A percentile compares a stretch with the other conserved stretches of the same genome.
Evolutionary conservation across 2,329 filamentous ascomycete species (phyloP).

Genomic region (Zopfia rhizophila): DNA sequence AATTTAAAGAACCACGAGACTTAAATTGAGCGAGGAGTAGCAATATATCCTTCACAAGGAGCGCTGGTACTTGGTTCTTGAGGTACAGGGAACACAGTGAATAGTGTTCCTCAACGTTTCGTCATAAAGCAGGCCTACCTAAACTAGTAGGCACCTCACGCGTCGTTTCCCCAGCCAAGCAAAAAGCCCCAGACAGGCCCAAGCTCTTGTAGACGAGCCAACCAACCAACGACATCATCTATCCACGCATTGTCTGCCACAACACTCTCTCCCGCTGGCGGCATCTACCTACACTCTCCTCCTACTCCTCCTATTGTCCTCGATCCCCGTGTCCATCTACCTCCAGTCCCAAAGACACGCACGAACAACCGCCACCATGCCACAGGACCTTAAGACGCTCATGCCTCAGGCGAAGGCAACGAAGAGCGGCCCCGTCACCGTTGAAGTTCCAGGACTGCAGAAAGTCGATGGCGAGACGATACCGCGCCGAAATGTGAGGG

Average conservation of each 20-base stretch:
- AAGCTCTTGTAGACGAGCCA: slow-evolving; percentile 10
- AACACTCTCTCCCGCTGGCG: slow-evolving; percentile 33
- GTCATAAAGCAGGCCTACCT: no score
- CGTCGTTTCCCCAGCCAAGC: slow-evolving; percentile 7
- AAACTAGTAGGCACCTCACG: no score
- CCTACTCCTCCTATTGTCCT: slow-evolving; percentile 27
- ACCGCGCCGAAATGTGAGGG: slow-evolving; percentile 77
- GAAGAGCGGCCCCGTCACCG: slow-evolving; percentile 77
- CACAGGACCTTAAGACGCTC: slow-evolving; percentile 59
- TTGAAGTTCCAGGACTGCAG: slow-evolving; percentile 75
- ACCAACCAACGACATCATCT: background rate
- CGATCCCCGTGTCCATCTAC: slow-evolving; percentile 30
- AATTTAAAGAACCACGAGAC: no score
- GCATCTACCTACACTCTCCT: slow-evolving; percentile 20
- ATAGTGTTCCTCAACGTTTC: no score
- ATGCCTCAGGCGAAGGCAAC: slow-evolving; percentile 58
- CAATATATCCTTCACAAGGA: no score
- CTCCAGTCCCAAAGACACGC: slow-evolving; percentile 19
- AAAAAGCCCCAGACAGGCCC: slow-evolving; percentile 9
- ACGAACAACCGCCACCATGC: slow-evolving; percentile 35
- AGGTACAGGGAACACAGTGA: no score
- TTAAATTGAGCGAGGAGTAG: no score
- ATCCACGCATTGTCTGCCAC: slow-evolving; percentile 12
- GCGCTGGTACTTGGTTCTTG: no score
- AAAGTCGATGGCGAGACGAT: slow-evolving; percentile 84